phyloP scores from a whole-genome alignment of 78 protist species.

The Dictyostelium purpureum region DNA sequence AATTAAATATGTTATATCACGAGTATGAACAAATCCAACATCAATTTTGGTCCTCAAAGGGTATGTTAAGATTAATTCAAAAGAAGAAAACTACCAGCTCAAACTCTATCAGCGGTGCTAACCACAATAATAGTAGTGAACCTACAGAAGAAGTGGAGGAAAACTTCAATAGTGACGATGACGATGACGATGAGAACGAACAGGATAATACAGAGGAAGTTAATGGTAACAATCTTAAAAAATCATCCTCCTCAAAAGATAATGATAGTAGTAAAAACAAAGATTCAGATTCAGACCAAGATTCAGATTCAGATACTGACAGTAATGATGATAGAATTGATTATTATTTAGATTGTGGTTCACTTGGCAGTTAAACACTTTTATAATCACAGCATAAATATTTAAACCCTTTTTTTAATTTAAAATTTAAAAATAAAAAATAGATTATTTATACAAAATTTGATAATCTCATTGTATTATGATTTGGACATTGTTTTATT shows the following conservation, averaged over 20 bases:
- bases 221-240: background rate
- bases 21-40: conserved; percentile 72
- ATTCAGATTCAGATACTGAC: conserved; percentile 48
- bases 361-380: conserved; percentile 62
- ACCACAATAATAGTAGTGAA: background rate
- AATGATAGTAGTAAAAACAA: background rate
- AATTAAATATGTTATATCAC: conserved; percentile 41
- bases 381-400: no score
- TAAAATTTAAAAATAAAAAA: no score
- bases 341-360: conserved; percentile 57
- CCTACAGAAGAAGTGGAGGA: background rate
- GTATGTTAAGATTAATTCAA: conserved; percentile 50
- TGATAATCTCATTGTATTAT: no score
- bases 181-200: conserved; percentile 20
- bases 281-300: conserved; percentile 4
- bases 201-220: background rate
- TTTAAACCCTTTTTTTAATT: no score
- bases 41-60: conserved; percentile 77
- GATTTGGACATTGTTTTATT: no score
- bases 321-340: conserved; percentile 34
- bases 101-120: background rate
- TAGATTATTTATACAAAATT: no score
- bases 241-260: background rate
- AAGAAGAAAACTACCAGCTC: background rate
- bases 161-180: conserved; percentile 59